A percentile compares a stretch with the other conserved stretches of the same genome.
phyloP scores from a whole-genome alignment of 306 rosid genomes.

The Comarum palustre region DNA sequence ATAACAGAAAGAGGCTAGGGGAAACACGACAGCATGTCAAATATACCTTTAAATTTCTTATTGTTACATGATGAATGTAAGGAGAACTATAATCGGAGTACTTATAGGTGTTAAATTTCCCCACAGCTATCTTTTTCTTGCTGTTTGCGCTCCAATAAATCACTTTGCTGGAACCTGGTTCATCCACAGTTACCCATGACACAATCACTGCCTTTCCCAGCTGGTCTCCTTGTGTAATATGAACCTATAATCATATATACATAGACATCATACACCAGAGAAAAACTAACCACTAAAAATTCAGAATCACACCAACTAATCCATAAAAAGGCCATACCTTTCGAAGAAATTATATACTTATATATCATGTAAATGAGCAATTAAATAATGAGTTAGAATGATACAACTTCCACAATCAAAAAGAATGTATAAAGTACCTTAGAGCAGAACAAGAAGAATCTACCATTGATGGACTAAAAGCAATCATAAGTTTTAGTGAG shows the following conservation, averaged over 20 bases:
- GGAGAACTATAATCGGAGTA: conserved; percentile 60
- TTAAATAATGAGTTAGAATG: not conserved
- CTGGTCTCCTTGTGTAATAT: conserved; percentile 71
- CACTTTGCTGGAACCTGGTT: conserved; percentile 51
- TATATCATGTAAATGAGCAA: not conserved
- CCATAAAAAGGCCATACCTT: not conserved
- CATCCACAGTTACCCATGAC: conserved; percentile 57
- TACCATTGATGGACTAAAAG: not conserved
- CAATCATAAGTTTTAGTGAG: not conserved
- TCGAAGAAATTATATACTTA: not conserved
- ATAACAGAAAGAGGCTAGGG: not conserved
- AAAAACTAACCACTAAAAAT: not conserved
- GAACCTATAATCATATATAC: conserved; percentile 43
- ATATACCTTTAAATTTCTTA: conserved; percentile 35
- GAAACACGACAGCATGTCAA: not conserved
- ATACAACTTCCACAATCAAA: not conserved
- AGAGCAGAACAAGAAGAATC: not conserved
- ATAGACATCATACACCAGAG: conserved; percentile 1
- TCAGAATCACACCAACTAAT: not conserved
- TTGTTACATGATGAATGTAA: conserved; percentile 53
- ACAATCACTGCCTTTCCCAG: conserved; percentile 57
- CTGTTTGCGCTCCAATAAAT: conserved; percentile 43
- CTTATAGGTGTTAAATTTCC: conserved; percentile 36
- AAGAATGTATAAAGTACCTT: not conserved
- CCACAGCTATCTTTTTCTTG: conserved; percentile 31